A percentile compares a stretch with the other conserved stretches of the same genome.
These are phyloP conservation scores for Stachybotrys chartarum DNA, from an alignment of 2,329 filamentous ascomycete genomes.

Conservation along the genomic window DNA sequence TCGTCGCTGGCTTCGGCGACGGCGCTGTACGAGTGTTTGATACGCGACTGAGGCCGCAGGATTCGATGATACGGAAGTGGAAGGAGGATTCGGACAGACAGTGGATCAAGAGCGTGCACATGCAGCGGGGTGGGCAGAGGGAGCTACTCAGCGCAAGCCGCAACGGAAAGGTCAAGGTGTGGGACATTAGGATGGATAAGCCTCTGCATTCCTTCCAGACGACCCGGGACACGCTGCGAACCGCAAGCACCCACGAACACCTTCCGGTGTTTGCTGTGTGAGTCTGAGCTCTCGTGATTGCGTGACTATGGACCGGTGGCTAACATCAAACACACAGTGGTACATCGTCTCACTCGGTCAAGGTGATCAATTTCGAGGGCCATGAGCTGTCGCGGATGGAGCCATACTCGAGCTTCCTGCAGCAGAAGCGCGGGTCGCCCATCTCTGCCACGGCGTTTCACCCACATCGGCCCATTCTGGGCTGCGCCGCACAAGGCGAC, in stretches of 20 bases:
- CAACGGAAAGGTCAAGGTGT: slow-evolving; percentile 89
- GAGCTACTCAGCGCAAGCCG: slow-evolving; percentile 86
- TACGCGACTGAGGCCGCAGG: slow-evolving; percentile 72
- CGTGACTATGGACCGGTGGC: slow-evolving; percentile 16
- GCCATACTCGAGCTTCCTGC: slow-evolving; percentile 82
- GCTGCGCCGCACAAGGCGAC: slow-evolving; percentile 78
- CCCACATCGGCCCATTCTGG: slow-evolving; percentile 86
- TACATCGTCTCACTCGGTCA: slow-evolving; percentile 79
- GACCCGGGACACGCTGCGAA: slow-evolving; percentile 72
- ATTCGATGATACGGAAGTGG: slow-evolving; percentile 94
- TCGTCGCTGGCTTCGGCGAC: slow-evolving; percentile 93
- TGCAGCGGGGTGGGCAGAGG: slow-evolving; percentile 89
- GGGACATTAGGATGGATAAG: slow-evolving; percentile 87
- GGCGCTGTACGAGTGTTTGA: slow-evolving; percentile 93
- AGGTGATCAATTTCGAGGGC: slow-evolving; percentile 86
- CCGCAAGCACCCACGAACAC: slow-evolving; percentile 90
- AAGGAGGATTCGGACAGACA: slow-evolving; percentile 78
- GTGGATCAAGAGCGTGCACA: slow-evolving; percentile 94
- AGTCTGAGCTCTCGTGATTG: slow-evolving; percentile 29
- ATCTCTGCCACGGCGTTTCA: slow-evolving; percentile 92
- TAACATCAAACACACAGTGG: slow-evolving; percentile 49
- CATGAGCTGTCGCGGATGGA: slow-evolving; percentile 75
- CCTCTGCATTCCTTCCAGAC: slow-evolving; percentile 67
- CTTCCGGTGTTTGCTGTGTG: slow-evolving; percentile 92
- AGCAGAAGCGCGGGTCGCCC: slow-evolving; percentile 70